These are phyloP conservation scores for Suillus bovinus DNA, from an alignment of 768 basidiomycete species.

Conservation along the genomic window DNA sequence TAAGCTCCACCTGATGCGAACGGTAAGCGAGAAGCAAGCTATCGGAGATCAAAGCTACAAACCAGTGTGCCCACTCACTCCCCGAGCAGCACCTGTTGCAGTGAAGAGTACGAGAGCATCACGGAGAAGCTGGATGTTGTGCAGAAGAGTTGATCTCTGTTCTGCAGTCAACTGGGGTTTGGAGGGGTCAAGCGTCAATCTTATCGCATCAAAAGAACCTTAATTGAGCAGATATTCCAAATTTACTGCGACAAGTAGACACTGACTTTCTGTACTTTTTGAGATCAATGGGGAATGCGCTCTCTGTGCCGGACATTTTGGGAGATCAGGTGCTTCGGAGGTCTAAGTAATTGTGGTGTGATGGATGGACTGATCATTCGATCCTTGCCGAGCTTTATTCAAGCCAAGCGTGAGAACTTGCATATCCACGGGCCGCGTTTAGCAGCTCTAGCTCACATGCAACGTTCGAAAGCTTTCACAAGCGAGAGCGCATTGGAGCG, in stretches of 20 bases:
- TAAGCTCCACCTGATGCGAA: constrained; percentile 52
- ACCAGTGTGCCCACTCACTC: constrained; percentile 88
- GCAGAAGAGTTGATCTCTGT: constrained; percentile 55
- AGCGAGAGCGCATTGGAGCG: constrained; percentile 8
- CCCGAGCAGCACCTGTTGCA: constrained; percentile 80
- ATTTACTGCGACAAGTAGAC: neutral
- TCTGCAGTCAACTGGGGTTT: constrained; percentile 62
- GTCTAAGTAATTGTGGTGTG: constrained; percentile 4
- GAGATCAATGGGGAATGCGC: constrained; percentile 76
- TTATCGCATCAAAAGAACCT: constrained; percentile 26
- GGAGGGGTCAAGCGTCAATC: constrained; percentile 72
- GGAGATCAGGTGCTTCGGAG: neutral
- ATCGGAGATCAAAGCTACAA: neutral
- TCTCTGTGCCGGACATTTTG: constrained; percentile 42
- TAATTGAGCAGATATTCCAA: constrained; percentile 8
- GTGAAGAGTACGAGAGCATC: constrained; percentile 89
- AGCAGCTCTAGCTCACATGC: constrained; percentile 7
- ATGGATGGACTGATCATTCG: constrained; percentile 3
- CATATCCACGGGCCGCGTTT: neutral
- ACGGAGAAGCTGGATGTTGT: constrained; percentile 79
- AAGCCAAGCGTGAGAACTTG: constrained; percentile 28
- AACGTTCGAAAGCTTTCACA: constrained; percentile 21
- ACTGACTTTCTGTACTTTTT: constrained; percentile 70
- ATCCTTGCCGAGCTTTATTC: constrained; percentile 24
- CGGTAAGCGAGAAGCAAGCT: constrained; percentile 17